These are phyloP conservation scores for Venturia asperata DNA, from an alignment of 2,329 filamentous ascomycete species.

Conservation along the genomic window DNA sequence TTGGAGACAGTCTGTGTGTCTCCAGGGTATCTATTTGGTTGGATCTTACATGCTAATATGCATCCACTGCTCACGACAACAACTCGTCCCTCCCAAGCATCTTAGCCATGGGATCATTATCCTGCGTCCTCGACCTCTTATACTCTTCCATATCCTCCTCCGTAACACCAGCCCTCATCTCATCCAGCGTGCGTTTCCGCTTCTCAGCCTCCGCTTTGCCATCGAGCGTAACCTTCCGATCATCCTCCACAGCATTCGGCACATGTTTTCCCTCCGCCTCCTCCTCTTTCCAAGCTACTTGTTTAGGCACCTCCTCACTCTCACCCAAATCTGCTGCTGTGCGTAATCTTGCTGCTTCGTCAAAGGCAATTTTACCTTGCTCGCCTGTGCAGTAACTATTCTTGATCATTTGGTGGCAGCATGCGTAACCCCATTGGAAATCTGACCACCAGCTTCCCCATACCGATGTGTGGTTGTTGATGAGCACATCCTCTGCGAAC, in stretches of 20 bases:
- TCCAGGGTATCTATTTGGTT: background rate
- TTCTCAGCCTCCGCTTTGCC: conserved; percentile 32
- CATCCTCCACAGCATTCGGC: conserved; percentile 37
- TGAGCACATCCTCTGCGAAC: conserved; percentile 78
- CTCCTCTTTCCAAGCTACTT: conserved; percentile 39
- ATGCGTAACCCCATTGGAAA: conserved; percentile 93
- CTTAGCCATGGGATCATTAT: conserved; percentile 81
- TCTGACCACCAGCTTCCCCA: conserved; percentile 98
- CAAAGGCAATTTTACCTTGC: conserved; percentile 72
- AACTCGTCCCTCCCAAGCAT: conserved; percentile 68
- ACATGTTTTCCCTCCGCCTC: conserved; percentile 28
- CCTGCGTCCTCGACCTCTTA: conserved; percentile 63
- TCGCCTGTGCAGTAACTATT: conserved; percentile 98
- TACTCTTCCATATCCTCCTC: conserved; percentile 86
- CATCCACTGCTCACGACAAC: conserved; percentile 26
- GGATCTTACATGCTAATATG: background rate
- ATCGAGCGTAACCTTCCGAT: conserved; percentile 31
- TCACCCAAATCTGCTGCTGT: conserved; percentile 40
- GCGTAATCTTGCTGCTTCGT: conserved; percentile 61
- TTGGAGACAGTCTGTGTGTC: background rate
- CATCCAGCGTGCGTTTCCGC: conserved; percentile 69
- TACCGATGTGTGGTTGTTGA: conserved; percentile 86
- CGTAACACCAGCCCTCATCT: conserved; percentile 69
- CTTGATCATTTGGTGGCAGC: conserved; percentile 87
- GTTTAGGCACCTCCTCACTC: conserved; percentile 29